A percentile compares a stretch with the other conserved stretches of the same genome.
Evolutionary conservation across 345 rosid species (phyloP).

Genomic region (Turnera subulata): DNA sequence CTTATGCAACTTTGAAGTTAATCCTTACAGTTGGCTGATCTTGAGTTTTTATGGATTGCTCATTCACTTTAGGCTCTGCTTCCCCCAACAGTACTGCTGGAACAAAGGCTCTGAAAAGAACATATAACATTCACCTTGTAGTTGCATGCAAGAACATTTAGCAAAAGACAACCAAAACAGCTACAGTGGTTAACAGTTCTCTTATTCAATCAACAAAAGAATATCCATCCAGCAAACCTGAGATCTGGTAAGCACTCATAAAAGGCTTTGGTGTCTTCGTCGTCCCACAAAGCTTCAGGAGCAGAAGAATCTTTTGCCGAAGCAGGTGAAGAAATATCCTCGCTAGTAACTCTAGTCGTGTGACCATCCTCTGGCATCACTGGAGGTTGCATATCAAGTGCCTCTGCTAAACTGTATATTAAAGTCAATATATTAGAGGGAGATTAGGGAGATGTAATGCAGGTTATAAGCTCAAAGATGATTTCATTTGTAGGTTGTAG

Average conservation of each 20-base stretch:
- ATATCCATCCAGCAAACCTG: constrained; percentile 49
- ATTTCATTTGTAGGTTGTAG: too few relatives aligned
- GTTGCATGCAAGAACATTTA: not conserved
- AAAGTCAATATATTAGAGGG: not conserved
- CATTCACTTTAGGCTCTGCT: constrained; percentile 71
- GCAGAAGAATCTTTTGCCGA: constrained; percentile 71
- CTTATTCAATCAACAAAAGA: not conserved
- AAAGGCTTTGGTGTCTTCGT: constrained; percentile 93
- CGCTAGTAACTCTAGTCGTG: constrained; percentile 87
- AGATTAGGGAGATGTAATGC: not conserved
- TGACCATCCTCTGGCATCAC: constrained; percentile 97
- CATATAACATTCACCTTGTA: constrained; percentile 8
- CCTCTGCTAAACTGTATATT: constrained; percentile 76
- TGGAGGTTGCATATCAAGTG: constrained; percentile 98
- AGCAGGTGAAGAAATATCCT: constrained; percentile 65
- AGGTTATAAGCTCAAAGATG: not conserved
- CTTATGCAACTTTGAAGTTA: not conserved
- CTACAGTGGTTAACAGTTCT: not conserved
- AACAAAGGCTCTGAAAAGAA: constrained; percentile 83
- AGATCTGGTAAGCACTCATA: constrained; percentile 96
- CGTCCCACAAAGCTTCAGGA: constrained; percentile 91
- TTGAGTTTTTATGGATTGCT: constrained; percentile 63
- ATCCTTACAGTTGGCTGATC: constrained; percentile 66
- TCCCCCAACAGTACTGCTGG: constrained; percentile 97
- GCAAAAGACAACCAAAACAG: not conserved